A percentile compares a stretch with the other conserved stretches of the same genome.
Conservation (phyloP, 2,329 filamentous ascomycete species). For the Penicillium occitanis region DNA sequence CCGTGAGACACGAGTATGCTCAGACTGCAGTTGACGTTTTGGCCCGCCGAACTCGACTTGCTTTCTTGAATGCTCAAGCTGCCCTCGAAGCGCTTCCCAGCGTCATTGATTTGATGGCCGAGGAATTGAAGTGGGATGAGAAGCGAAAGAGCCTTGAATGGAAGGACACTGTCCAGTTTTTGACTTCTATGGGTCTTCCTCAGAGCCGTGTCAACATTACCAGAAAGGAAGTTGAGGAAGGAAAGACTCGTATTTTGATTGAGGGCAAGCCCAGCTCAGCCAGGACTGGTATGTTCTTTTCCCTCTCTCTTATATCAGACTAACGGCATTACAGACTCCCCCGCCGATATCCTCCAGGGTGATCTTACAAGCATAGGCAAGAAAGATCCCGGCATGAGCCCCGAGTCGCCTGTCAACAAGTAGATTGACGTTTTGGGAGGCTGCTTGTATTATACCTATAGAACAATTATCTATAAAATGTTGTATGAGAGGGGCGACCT, state of each 20-base stretch:
- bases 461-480: slow-evolving; percentile 3
- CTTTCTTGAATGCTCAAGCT: slow-evolving; percentile 89
- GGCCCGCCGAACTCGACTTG: slow-evolving; percentile 77
- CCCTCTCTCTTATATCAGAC: neutral
- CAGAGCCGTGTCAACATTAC: slow-evolving; percentile 57
- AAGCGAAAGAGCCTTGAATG: slow-evolving; percentile 76
- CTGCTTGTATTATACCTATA: slow-evolving; percentile 10
- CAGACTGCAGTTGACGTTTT: slow-evolving; percentile 88
- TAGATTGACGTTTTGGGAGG: slow-evolving; percentile 30
- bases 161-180: slow-evolving; percentile 64
- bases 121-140: slow-evolving; percentile 76
- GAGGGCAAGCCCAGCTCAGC: slow-evolving; percentile 42
- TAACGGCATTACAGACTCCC: slow-evolving; percentile 46
- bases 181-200: slow-evolving; percentile 63
- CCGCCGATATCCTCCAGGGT: slow-evolving; percentile 53
- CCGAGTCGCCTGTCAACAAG: slow-evolving; percentile 51
- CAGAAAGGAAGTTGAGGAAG: slow-evolving; percentile 59
- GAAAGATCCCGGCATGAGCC: slow-evolving; percentile 47
- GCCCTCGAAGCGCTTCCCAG: slow-evolving; percentile 79
- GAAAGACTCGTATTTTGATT: slow-evolving; percentile 49
- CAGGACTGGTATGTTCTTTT: slow-evolving; percentile 4
- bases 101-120: slow-evolving; percentile 85
- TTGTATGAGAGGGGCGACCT: neutral
- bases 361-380: slow-evolving; percentile 43
- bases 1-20: slow-evolving; percentile 84